Evolutionary conservation across 2,329 filamentous ascomycete species (phyloP).

Genomic region (Fusarium graminum): DNA sequence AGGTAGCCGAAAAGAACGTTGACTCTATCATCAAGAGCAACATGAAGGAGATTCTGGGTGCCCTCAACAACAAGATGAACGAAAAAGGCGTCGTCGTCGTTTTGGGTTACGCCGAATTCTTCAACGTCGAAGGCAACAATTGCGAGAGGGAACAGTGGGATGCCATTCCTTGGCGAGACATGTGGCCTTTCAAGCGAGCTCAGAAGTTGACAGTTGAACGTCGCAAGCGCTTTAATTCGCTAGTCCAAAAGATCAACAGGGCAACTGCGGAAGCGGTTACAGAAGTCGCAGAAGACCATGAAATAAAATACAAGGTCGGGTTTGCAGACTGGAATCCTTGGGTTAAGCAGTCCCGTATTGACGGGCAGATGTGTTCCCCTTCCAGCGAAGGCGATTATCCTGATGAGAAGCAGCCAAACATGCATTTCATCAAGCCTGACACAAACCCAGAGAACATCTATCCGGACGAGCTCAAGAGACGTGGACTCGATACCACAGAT

Average conservation of each 20-base stretch:
- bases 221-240: neutral
- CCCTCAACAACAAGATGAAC: neutral
- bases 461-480: fast-evolving
- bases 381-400: neutral
- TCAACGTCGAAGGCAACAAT: neutral
- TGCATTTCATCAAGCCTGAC: conserved; percentile 4
- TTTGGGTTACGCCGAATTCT: neutral
- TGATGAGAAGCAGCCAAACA: neutral
- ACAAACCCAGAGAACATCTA: neutral
- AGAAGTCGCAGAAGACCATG: fast-evolving
- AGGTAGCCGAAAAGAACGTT: fast-evolving
- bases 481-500: fast-evolving
- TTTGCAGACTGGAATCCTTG: conserved; percentile 20
- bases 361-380: neutral
- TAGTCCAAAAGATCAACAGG: conserved; percentile 1
- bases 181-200: neutral
- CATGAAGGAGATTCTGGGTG: conserved; percentile 13
- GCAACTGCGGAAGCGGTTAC: neutral
- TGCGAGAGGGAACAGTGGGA: conserved; percentile 2
- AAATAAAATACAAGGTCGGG: neutral
- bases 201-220: neutral
- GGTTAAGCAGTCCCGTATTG: neutral
- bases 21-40: neutral
- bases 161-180: fast-evolving
- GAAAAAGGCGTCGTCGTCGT: neutral